These are phyloP conservation scores for Aciculosporium take DNA, from an alignment of 2,329 filamentous ascomycete species.

Conservation along the genomic window DNA sequence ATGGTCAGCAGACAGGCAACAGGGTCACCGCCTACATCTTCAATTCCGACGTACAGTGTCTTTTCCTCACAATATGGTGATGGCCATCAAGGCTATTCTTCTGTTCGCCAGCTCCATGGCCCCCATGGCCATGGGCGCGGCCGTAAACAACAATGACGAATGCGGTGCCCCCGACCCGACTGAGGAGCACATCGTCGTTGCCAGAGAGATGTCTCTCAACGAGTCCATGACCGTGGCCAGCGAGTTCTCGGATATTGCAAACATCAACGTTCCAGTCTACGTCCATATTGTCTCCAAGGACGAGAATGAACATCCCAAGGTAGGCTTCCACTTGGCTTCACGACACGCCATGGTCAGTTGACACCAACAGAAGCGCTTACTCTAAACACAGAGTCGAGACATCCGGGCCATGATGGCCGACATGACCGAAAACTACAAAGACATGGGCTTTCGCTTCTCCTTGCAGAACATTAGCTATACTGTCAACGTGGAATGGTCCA, in stretches of 20 bases:
- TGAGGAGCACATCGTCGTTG: background rate
- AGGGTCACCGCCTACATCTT: background rate
- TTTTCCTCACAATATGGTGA: background rate
- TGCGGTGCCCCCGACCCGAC: constrained; percentile 3
- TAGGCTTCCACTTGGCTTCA: background rate
- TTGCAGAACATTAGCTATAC: constrained; percentile 1
- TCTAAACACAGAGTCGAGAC: background rate
- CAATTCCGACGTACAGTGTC: background rate
- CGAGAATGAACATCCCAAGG: background rate
- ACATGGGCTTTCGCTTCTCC: background rate
- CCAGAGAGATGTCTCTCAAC: background rate
- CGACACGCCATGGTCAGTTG: background rate
- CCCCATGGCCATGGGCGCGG: background rate
- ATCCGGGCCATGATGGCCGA: background rate
- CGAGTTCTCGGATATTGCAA: background rate
- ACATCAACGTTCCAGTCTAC: constrained; percentile 1
- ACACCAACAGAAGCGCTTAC: background rate
- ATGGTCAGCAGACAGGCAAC: background rate
- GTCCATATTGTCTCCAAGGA: background rate
- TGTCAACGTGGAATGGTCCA: background rate
- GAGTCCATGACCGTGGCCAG: background rate
- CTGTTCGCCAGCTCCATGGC: background rate
- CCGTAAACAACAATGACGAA: background rate
- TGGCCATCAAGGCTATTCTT: background rate
- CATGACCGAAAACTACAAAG: background rate